Base-by-base conservation (phyloP, 169 alveolate species). In the Plasmodium gonderi region DNA sequence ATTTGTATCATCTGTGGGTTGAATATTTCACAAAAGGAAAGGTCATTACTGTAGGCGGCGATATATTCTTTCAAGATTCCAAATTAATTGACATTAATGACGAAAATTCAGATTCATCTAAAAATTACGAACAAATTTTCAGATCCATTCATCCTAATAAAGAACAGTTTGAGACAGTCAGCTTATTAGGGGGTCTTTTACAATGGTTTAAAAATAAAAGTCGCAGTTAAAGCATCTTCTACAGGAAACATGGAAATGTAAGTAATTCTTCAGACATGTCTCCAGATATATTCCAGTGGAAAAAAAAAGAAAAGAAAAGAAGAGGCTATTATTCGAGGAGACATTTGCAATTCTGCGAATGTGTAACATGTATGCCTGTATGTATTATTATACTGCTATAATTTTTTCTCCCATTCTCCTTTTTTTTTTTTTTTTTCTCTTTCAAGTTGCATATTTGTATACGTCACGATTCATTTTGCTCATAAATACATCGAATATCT, bases 121-220 rank as follows among this genome's bases (percentile, higher is more conserved):
- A 77, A 38, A 77, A 76, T 69, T 14, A 75, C 44, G 38, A 78
- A 8, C 11, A 87, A 20, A 29, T 87, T 26, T 31, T 87, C 7
- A 74, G 45, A 7, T 51, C 85, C 29, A 26, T 75, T 44, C 64
- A 87, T 20, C 47, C 69, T 26, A 54, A 78, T 9, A 78, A 77
- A 26, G 29, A 12, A 7, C 45, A 90, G 44, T 78, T 90, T 20
- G 94, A 90, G 65, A 65, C 90, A 6, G 90, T 90, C 20, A 90
- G 91, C 54, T 26, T 79, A 12, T 47, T 90, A 26, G 94, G 94
- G 12, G 94, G 94, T 5, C 38, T 90, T 38, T 17, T 90, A 38
- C 94, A 90, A 33, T 90, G 94, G 94, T 90, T 77, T 67, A 90
- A 90, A 78, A 79, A 90, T 78, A 90, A 90, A 79, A 90, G 91